phyloP scores from a whole-genome alignment of 176 grass and related monocot species.

The Urochloa ruziziensis region DNA sequence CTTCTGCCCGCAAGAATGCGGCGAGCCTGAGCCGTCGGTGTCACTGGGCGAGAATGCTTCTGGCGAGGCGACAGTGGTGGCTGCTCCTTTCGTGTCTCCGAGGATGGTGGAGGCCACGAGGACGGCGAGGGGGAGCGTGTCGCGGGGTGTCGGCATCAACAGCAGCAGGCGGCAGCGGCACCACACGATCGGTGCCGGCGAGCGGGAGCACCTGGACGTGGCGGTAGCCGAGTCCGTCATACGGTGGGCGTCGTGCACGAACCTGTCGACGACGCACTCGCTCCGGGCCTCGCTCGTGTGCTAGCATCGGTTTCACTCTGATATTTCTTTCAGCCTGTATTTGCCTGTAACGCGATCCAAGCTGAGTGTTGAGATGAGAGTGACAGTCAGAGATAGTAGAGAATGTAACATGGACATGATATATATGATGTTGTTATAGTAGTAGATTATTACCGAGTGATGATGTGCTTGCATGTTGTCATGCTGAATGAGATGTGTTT shows the following conservation, averaged over 20 bases:
- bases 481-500: background rate
- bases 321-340: background rate
- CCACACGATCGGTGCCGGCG: slow-evolving; percentile 67
- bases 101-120: background rate
- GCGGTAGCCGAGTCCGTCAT: slow-evolving; percentile 78
- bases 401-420: slow-evolving; percentile 37
- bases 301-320: slow-evolving; percentile 36
- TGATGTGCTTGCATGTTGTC: background rate
- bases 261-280: slow-evolving; percentile 64
- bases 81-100: background rate
- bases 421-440: slow-evolving; percentile 30
- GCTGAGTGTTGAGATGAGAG: slow-evolving; percentile 7
- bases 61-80: background rate
- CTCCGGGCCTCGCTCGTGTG: slow-evolving; percentile 83
- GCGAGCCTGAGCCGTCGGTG: background rate
- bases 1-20: slow-evolving; percentile 8
- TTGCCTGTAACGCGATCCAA: slow-evolving; percentile 13
- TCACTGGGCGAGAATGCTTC: background rate
- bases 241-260: slow-evolving; percentile 91
- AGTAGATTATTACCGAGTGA: slow-evolving; percentile 10
- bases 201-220: slow-evolving; percentile 63
- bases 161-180: slow-evolving; percentile 68
- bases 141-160: background rate
- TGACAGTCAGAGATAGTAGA: slow-evolving; percentile 19
- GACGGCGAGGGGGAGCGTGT: background rate